A percentile compares a stretch with the other conserved stretches of the same genome.
These are phyloP conservation scores for Aureobasidium sp. DNA, from an alignment of 2,329 filamentous ascomycete genomes.

Conservation along the genomic window DNA sequence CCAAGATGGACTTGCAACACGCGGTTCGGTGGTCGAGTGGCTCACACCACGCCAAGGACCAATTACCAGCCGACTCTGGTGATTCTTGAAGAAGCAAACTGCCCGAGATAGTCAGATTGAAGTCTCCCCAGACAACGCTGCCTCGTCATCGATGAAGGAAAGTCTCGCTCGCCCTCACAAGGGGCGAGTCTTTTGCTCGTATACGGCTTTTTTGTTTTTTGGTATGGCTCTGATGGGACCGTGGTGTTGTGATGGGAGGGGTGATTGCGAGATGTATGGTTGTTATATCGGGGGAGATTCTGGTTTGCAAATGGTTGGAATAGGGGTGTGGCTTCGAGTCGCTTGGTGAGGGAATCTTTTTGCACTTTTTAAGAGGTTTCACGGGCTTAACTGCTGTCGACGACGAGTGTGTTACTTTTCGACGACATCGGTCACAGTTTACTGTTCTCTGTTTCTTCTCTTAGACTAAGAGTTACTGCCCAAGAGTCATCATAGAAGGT, in stretches of 20 bases:
- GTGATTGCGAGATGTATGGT: background rate
- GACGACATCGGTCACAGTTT: too few relatives aligned
- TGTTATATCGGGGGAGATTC: background rate
- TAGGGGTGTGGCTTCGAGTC: background rate
- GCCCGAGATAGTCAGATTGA: background rate
- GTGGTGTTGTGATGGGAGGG: background rate
- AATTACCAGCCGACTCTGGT: too few relatives aligned
- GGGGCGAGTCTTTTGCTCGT: background rate
- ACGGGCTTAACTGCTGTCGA: background rate
- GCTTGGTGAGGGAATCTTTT: background rate
- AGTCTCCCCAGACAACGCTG: background rate
- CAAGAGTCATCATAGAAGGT: too few relatives aligned
- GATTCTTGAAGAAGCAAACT: background rate
- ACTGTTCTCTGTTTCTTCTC: too few relatives aligned
- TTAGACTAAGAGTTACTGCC: too few relatives aligned
- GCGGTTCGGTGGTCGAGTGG: background rate
- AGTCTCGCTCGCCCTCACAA: background rate
- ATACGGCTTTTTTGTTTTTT: background rate
- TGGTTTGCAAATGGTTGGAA: background rate
- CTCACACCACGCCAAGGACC: background rate
- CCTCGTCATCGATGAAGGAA: background rate
- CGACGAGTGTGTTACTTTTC: too few relatives aligned
- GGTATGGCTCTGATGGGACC: too few relatives aligned
- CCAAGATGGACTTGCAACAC: too few relatives aligned
- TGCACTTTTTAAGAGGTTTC: background rate